A percentile compares a stretch with the other conserved stretches of the same genome.
phyloP scores from a whole-genome alignment of 1,284 basidiomycete genomes.

The Laetiporus sulphureus region DNA sequence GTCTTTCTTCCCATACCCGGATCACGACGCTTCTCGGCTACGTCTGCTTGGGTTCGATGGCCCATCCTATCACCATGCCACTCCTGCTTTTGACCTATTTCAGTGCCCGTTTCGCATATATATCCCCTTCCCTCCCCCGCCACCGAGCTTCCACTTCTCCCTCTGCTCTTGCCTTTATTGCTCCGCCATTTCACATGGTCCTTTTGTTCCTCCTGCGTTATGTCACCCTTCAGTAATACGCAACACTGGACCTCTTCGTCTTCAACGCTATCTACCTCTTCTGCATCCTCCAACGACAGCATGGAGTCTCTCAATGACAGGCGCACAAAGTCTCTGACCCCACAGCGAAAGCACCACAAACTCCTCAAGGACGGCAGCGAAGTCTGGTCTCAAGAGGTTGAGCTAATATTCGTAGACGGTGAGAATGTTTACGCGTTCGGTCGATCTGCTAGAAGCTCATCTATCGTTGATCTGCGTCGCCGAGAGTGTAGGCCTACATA shows the following conservation, averaged over 20 bases:
- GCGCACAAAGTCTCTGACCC: conserved; percentile 48
- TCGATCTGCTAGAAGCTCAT: conserved; percentile 5
- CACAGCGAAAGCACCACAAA: conserved; percentile 75
- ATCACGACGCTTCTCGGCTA: conserved; percentile 27
- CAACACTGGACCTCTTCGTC: conserved; percentile 18
- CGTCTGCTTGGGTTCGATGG: conserved; percentile 11
- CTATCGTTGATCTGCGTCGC: conserved; percentile 7
- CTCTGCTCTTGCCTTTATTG: conserved; percentile 26
- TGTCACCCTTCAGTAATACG: conserved; percentile 23
- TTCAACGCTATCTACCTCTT: conserved; percentile 15
- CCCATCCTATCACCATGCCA: conserved; percentile 12
- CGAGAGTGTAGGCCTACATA: conserved; percentile 46
- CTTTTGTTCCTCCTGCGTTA: conserved; percentile 16
- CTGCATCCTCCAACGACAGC: conserved; percentile 21
- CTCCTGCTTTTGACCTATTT: conserved; percentile 9
- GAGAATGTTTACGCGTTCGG: conserved; percentile 5
- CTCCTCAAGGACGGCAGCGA: conserved; percentile 78
- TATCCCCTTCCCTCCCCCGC: conserved; percentile 23
- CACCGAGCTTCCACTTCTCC: conserved; percentile 15
- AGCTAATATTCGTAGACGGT: conserved; percentile 73
- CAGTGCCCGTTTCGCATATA: conserved; percentile 15
- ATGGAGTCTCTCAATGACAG: conserved; percentile 19
- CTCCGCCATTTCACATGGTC: conserved; percentile 16
- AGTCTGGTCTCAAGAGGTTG: conserved; percentile 74
- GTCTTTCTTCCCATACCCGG: conserved; percentile 31